Conservation (phyloP, 202 grass and related monocot genomes). For the Dendrocalamus latiflorus region DNA sequence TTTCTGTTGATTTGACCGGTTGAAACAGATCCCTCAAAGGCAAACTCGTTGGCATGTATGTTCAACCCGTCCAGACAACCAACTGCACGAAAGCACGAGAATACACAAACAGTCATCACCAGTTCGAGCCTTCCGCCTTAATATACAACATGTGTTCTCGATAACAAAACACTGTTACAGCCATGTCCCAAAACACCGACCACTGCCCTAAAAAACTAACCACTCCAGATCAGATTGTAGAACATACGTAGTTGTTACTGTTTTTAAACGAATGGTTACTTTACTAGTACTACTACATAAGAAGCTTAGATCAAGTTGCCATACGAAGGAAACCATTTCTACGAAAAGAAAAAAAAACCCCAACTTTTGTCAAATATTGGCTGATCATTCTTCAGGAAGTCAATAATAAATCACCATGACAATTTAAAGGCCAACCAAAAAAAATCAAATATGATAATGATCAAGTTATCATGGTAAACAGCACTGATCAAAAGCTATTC, state of each 20-base stretch:
- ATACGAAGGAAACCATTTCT: neutral
- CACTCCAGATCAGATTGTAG: neutral
- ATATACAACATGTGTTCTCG: neutral
- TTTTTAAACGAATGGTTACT: neutral
- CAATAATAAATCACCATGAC: neutral
- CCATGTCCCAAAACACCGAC: neutral
- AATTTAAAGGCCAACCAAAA: neutral
- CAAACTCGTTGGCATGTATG: conserved; percentile 88
- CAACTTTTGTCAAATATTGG: neutral
- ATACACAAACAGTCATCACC: neutral
- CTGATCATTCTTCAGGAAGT: neutral
- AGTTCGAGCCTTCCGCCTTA: neutral
- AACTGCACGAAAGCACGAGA: conserved; percentile 40
- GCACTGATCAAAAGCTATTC: neutral
- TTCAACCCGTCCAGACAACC: conserved; percentile 76
- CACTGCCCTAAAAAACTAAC: neutral
- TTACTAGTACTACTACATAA: neutral
- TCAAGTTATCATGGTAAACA: neutral
- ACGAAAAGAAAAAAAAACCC: neutral
- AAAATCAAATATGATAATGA: neutral
- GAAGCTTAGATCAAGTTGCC: neutral
- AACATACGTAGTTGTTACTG: neutral
- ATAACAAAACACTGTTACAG: neutral
- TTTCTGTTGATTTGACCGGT: conserved; percentile 69
- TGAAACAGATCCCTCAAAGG: conserved; percentile 77